Evolutionary conservation across 2,329 filamentous ascomycete genomes (phyloP).

Genomic region (Pleurostoma richardsiae): DNA sequence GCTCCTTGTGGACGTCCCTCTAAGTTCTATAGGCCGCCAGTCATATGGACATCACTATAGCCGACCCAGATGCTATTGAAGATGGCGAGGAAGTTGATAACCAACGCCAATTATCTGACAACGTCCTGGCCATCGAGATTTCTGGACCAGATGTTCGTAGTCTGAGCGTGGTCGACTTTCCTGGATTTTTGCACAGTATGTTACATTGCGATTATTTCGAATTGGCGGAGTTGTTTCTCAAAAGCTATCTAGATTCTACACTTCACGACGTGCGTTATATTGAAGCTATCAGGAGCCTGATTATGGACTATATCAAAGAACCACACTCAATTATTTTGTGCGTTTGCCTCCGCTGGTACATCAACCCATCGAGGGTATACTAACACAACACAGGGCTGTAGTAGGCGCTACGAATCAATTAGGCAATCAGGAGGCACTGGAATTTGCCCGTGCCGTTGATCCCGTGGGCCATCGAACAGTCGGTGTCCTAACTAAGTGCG

Average conservation of each 20-base stretch:
- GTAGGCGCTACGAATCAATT: conserved; percentile 1
- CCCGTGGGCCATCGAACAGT: conserved; percentile 10
- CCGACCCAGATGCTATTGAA: neutral
- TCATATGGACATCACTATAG: neutral
- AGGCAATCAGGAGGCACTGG: conserved; percentile 3
- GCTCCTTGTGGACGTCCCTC: neutral
- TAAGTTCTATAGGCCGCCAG: neutral
- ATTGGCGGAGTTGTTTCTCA: neutral
- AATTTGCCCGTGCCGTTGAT: conserved; percentile 2
- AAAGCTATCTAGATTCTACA: neutral
- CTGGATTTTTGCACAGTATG: conserved; percentile 5
- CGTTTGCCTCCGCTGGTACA: neutral
- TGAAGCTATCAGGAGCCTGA: conserved; percentile 1
- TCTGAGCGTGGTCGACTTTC: conserved; percentile 7
- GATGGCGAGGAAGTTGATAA: neutral
- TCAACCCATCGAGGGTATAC: neutral
- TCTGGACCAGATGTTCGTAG: conserved; percentile 6
- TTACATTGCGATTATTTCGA: neutral
- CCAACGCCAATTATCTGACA: conserved; percentile 5
- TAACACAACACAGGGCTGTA: neutral
- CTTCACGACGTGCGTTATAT: neutral
- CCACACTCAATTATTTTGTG: conserved; percentile 3
- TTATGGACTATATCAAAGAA: conserved; percentile 2
- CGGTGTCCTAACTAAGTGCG: conserved; percentile 7
- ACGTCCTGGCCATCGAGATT: conserved; percentile 7